Conservation (phyloP, 2,329 filamentous ascomycete species). For the Cryphonectria japonica region DNA sequence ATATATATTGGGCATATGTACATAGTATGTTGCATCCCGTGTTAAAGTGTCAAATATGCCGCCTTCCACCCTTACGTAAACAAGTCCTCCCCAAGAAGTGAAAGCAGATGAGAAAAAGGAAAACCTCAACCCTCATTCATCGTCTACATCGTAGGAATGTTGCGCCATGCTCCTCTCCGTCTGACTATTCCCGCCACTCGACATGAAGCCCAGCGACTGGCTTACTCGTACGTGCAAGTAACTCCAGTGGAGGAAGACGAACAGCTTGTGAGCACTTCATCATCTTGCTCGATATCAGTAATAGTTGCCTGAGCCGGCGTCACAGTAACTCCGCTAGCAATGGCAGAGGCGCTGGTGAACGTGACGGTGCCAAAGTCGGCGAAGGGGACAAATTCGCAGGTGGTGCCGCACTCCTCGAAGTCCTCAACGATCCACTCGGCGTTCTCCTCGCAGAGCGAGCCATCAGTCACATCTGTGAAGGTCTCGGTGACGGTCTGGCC, state of each 20-base stretch:
- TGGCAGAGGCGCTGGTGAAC: slow-evolving; percentile 44
- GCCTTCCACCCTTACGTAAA: background rate
- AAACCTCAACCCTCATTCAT: background rate
- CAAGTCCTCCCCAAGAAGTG: background rate
- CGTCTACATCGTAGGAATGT: background rate
- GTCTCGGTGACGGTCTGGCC: slow-evolving; percentile 55
- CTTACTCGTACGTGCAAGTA: slow-evolving; percentile 42
- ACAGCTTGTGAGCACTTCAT: slow-evolving; percentile 54
- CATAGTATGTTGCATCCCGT: background rate
- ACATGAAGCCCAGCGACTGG: background rate
- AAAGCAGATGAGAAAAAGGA: background rate
- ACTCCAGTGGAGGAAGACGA: slow-evolving; percentile 30
- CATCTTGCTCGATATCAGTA: slow-evolving; percentile 67
- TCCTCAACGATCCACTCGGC: slow-evolving; percentile 69
- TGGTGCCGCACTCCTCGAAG: slow-evolving; percentile 41
- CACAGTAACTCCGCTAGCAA: slow-evolving; percentile 37
- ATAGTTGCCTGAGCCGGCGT: slow-evolving; percentile 57
- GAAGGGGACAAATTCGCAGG: slow-evolving; percentile 45
- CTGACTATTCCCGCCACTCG: background rate
- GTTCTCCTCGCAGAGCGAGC: slow-evolving; percentile 55
- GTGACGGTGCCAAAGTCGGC: slow-evolving; percentile 51
- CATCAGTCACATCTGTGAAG: slow-evolving; percentile 46
- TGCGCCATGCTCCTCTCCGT: background rate
- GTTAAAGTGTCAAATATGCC: background rate
- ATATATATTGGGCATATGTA: background rate